Evolutionary conservation across 2,329 filamentous ascomycete genomes (phyloP).

Genomic region (Aspergillus sp.): DNA sequence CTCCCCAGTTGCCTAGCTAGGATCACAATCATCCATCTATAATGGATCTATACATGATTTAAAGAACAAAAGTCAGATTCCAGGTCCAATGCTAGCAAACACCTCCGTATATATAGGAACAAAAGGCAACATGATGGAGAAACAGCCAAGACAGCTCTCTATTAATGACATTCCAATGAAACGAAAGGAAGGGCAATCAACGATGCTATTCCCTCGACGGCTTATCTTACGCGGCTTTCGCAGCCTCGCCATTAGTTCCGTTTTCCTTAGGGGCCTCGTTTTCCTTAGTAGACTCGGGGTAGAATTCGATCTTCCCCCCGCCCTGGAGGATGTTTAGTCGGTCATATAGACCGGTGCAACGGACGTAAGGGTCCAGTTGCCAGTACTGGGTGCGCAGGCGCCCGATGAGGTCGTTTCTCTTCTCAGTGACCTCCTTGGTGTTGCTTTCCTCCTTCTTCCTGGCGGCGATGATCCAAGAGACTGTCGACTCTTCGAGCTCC

Average conservation of each 20-base stretch:
- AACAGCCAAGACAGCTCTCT: slow-evolving; percentile 1
- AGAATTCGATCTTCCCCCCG: slow-evolving; percentile 71
- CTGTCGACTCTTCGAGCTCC: slow-evolving; percentile 71
- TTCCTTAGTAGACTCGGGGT: slow-evolving; percentile 38
- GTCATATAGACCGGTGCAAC: slow-evolving; percentile 83
- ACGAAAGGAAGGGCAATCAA: background rate
- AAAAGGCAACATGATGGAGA: background rate
- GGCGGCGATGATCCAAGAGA: slow-evolving; percentile 68
- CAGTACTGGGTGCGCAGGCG: slow-evolving; percentile 77
- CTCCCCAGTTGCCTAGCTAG: too few species aligned
- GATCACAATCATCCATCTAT: background rate
- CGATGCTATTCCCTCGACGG: background rate
- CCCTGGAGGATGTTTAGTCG: slow-evolving; percentile 69
- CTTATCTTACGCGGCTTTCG: background rate
- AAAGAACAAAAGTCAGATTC: background rate
- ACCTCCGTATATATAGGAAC: slow-evolving; percentile 5
- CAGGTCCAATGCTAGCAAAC: background rate
- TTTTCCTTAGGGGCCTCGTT: background rate
- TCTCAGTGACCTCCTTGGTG: slow-evolving; percentile 52
- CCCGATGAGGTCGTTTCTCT: slow-evolving; percentile 62
- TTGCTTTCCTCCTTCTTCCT: slow-evolving; percentile 47
- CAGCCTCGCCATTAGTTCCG: background rate
- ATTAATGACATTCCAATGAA: slow-evolving; percentile 4
- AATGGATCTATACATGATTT: background rate
- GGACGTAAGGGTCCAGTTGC: slow-evolving; percentile 81